Conservation (phyloP, 2,329 filamentous ascomycete species). For the Lasiodiplodia theobromae region DNA sequence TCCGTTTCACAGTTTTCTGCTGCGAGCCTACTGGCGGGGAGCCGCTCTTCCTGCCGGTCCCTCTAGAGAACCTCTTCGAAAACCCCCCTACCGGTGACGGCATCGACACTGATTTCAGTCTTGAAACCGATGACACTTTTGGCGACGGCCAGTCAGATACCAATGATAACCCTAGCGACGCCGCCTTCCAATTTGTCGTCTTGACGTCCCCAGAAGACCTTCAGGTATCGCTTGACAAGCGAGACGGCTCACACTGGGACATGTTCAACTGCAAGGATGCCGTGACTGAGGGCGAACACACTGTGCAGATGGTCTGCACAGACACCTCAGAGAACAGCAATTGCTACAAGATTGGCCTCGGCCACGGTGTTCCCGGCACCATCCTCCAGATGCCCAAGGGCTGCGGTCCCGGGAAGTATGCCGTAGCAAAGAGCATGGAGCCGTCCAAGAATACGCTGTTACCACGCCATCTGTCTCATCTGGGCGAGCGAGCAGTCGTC, state of each 20-base stretch:
- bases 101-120: conserved; percentile 39
- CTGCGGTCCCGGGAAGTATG: conserved; percentile 52
- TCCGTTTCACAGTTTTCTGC: conserved; percentile 38
- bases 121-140: conserved; percentile 35
- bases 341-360: conserved; percentile 48
- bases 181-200: conserved; percentile 45
- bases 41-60: conserved; percentile 46
- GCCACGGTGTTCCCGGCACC: conserved; percentile 47
- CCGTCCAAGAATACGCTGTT: conserved; percentile 34
- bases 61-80: conserved; percentile 46
- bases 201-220: conserved; percentile 44
- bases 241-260: conserved; percentile 56
- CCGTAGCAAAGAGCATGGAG: conserved; percentile 45
- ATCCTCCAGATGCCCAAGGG: conserved; percentile 52
- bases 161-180: conserved; percentile 37
- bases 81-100: conserved; percentile 42
- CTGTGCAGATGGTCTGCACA: conserved; percentile 49
- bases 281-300: conserved; percentile 41
- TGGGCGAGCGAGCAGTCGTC: conserved; percentile 30
- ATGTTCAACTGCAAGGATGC: conserved; percentile 48
- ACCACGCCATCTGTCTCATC: conserved; percentile 34
- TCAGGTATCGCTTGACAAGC: conserved; percentile 47
- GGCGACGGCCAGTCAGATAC: conserved; percentile 33
- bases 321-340: conserved; percentile 45
- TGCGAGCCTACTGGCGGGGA: conserved; percentile 41